A percentile compares a stretch with the other conserved stretches of the same genome.
Conservation (phyloP, 2,329 filamentous ascomycete genomes). For the Aspergillus neoniger region DNA sequence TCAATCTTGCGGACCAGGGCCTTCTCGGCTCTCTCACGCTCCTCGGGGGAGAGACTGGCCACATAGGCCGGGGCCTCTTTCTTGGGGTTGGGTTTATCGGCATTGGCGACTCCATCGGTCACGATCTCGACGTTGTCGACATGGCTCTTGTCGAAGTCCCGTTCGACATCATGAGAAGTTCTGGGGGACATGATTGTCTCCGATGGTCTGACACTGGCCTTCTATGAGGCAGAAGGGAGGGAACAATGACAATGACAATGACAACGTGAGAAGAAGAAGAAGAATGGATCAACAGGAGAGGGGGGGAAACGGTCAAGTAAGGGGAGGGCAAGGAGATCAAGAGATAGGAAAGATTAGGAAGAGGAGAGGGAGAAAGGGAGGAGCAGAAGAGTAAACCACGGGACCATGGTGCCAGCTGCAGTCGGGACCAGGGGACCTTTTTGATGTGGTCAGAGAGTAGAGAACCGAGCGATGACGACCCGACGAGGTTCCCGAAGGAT, state of each 20-base stretch:
- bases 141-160: conserved; percentile 25
- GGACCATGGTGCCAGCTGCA: not conserved
- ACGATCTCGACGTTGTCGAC: conserved; percentile 29
- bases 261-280: not conserved
- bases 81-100: conserved; percentile 27
- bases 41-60: conserved; percentile 52
- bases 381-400: not conserved
- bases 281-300: not conserved
- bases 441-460: conserved; percentile 8
- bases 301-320: not conserved
- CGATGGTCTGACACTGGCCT: not conserved
- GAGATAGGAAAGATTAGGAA: not conserved
- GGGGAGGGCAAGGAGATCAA: not conserved
- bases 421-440: conserved; percentile 11
- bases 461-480: conserved; percentile 1
- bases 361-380: not conserved
- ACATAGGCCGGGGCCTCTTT: conserved; percentile 37
- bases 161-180: conserved; percentile 20
- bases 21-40: conserved; percentile 57
- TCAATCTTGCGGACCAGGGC: conserved; percentile 71
- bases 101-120: conserved; percentile 22
- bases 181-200: conserved; percentile 23
- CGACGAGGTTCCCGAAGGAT: conserved; percentile 7
- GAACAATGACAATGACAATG: not conserved
- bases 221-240: not conserved